Conservation (phyloP, 768 basidiomycete species). For the Trametes elegans region DNA sequence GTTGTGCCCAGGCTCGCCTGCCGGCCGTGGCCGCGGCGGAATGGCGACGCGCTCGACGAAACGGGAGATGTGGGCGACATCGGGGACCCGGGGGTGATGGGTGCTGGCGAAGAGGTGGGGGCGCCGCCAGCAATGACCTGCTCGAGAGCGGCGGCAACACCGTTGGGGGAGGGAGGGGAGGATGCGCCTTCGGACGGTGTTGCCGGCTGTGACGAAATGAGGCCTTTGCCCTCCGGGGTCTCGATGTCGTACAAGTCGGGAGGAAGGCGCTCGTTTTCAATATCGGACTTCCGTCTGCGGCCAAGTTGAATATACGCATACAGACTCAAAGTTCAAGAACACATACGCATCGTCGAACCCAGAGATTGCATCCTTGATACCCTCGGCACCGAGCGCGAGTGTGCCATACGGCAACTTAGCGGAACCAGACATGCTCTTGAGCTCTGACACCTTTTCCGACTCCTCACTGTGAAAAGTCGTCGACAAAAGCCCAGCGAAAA, state of each 20-base stretch:
- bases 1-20: slow-evolving; percentile 91
- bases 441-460: slow-evolving; percentile 94
- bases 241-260: slow-evolving; percentile 88
- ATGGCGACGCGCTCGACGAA: slow-evolving; percentile 39
- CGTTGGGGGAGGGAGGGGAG: slow-evolving; percentile 30
- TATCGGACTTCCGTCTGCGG: slow-evolving; percentile 89
- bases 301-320: neutral
- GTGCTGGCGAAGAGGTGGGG: slow-evolving; percentile 34
- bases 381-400: slow-evolving; percentile 86
- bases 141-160: slow-evolving; percentile 32
- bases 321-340: neutral
- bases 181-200: slow-evolving; percentile 50
- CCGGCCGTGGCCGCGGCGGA: slow-evolving; percentile 70
- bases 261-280: slow-evolving; percentile 98
- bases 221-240: slow-evolving; percentile 68
- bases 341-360: slow-evolving; percentile 96
- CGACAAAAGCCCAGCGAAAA: neutral
- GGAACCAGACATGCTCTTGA: slow-evolving; percentile 87
- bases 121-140: slow-evolving; percentile 25
- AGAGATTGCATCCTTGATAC: slow-evolving; percentile 91
- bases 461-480: slow-evolving; percentile 67
- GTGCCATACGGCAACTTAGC: slow-evolving; percentile 77
- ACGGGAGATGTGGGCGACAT: slow-evolving; percentile 46
- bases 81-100: slow-evolving; percentile 44
- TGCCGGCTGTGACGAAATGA: slow-evolving; percentile 48